Base-by-base conservation (phyloP, 352 stramenopile genomes). In the Globisporangium orthogonon region DNA sequence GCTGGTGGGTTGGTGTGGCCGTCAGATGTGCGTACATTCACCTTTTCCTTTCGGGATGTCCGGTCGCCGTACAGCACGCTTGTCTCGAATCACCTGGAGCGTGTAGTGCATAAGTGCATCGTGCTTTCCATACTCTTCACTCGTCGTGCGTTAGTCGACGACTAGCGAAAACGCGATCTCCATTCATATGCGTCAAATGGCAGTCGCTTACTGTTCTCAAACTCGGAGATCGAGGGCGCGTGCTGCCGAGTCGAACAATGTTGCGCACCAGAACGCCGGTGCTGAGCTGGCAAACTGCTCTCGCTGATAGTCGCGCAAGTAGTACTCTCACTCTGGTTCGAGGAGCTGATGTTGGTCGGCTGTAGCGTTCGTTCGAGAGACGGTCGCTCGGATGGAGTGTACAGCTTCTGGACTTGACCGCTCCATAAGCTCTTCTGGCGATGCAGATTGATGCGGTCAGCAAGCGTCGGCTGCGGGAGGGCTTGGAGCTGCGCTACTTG, bases 51-150 rank as follows among this genome's bases (percentile, higher is more conserved):
- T 63, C 5, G 61, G 63, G 18, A 87, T 79, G 0, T 83, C 73
- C 0, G 56, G 47, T 17, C 70, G 58, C 10, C 56, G 61, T 17
- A 80, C 73, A 3, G 53, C 33, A 3, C 54, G 58, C 5, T 65
- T 50, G 13, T 68, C 52, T n/a, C 55, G 66, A 13, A 83, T 66
- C 15, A 87, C 69, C 3, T 76, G 47, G 2, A 87, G 58, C 17
- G 73, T 54, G 54, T 81, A 87, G 1, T 52, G 66, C 44, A 84
- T 67, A 35, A 87, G 51, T 15, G 57, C 54, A 39, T 87, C 73
- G 49, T 76, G 46, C 6, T 54, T 63, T 9, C 56, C 70, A 39
- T 86, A 86, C 56, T 84, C 77, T 87, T 17, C 43, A 31, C 18
- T 10, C 40, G 55, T 17, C 49, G 28, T 7, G 35, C 13, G n/a